Base-by-base conservation (phyloP, 768 basidiomycete species). In the Lepiota brunneoincarnata region DNA sequence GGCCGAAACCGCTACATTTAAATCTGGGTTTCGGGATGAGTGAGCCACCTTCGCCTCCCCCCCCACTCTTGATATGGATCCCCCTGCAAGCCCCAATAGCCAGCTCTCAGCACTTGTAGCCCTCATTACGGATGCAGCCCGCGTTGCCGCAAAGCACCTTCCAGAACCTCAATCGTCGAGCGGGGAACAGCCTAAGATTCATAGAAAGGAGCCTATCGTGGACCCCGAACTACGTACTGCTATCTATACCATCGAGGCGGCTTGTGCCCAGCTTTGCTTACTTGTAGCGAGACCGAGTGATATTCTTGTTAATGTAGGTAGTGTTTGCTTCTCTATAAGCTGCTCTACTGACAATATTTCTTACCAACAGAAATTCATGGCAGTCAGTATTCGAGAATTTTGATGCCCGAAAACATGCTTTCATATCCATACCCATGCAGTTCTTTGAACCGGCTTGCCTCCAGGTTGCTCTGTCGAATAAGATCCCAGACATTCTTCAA, bases 401-500 rank as follows among this genome's bases (percentile, higher is more conserved):
- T n/a, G 20, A 26, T 24, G 21, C 6, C 11, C 12, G 1, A n/a
- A 28, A 21, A 1, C 2, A 20, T 23, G 38, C 3, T 0, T 21
- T 37, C 17, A 15, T 9, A 36, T n/a, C 36, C 15, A 6, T 39
- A 4, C 6, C 3, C 28, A 35, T 35, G 6, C 18, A 72, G 68
- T 57, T 64, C 34, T 64, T 62, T 31, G 71, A 71, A 52, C 66
- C 69, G 14, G 65, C 68, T 5, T 71, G 68, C 34, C 49, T 76
- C 12, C 64, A 64, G 12, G 68, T 75, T 11, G 73, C 64, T 1
- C 46, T 65, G n/a, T 61, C 67, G 14, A 68, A 69, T 39, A 68
- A 68, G 46, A 64, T 78, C 26, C 63, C 77, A 0, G 76, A 78
- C 53, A 60, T 67, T 18, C 67, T 79, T 20, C 54, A 63, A 6